These are phyloP conservation scores for Colletotrichum sublineola DNA, from an alignment of 2,329 filamentous ascomycete genomes.

Conservation along the genomic window DNA sequence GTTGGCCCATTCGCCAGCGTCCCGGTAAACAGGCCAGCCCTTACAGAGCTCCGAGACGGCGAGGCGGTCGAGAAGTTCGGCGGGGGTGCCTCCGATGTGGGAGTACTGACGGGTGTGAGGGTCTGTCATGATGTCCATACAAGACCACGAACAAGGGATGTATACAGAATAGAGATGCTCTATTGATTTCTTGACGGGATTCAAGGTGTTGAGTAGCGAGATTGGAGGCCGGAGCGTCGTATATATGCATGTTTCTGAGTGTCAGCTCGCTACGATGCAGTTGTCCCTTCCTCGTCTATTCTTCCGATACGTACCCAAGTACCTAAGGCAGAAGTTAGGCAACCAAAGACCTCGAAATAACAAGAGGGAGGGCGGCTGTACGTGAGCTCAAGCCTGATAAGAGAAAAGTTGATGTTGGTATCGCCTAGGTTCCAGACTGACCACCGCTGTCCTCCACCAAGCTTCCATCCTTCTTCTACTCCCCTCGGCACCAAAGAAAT, in stretches of 20 bases:
- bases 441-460: not conserved
- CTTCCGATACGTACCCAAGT: no score
- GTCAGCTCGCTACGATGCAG: not conserved
- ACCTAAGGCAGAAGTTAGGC: not conserved
- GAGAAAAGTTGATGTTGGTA: not conserved
- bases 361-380: not conserved
- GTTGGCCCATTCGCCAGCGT: slow-evolving; percentile 67
- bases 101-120: slow-evolving; percentile 49
- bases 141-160: no score
- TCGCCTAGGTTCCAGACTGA: not conserved
- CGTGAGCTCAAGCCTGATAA: not conserved
- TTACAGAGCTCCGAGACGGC: slow-evolving; percentile 65
- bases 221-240: not conserved
- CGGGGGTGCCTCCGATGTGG: slow-evolving; percentile 59
- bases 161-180: not conserved
- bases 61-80: slow-evolving; percentile 59
- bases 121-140: slow-evolving; percentile 22
- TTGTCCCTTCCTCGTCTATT: no score
- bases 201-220: not conserved
- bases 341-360: not conserved
- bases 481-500: not conserved
- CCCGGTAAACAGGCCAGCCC: slow-evolving; percentile 67
- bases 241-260: not conserved
- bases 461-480: not conserved
- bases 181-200: not conserved